Evolutionary conservation across 306 rosid genomes (phyloP), one percentile per base, ranked within the genome.

Genomic region (Malus sylvestris): DNA sequence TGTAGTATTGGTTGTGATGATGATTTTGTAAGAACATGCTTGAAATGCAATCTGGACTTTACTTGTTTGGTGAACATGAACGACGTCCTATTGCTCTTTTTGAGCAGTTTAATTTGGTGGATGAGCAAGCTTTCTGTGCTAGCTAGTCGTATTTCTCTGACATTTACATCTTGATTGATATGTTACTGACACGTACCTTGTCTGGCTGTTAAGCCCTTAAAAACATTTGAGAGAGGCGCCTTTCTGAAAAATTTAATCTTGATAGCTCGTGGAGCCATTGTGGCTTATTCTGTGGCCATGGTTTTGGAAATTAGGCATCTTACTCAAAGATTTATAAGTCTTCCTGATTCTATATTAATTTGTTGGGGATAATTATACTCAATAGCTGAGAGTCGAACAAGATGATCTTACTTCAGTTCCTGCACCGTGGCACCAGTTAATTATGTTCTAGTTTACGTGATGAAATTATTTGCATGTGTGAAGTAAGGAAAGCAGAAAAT

Each of bases 191-290:
- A n/a, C n/a, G n/a, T n/a, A n/a, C n/a, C n/a, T n/a, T 91, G 97
- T 77, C 91, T 95, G 79, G 96, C 96, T 55, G 90, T 88, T 72
- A 95, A 88, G 96, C 98, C 42, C 86, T 97, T 58, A 97, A 95
- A 85, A n/a, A 92, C 93, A 60, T 92, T 95, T 83, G 99, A 95
- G 88, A 90, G 93, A 89, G 93, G 96, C 82, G 91, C 44, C 11
- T 8, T 40, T 40, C 44, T 40, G 8, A 40, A 40, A 40, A 2
- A 8, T 6, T 35, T 35, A 35, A 35, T 35, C 38, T 35, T 35
- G 40, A 35, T 95, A 61, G 90, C 97, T 60, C 91, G 93, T 69
- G 97, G 99, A 72, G 93, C 91, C 73, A 77, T 95, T 76, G 72
- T 81, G 67, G 97, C 96, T 78, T 91, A 89, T 71, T 89, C 97